Conservation (phyloP, 371 early-diverging fungal species). For the Zopfochytrium polystomum region DNA sequence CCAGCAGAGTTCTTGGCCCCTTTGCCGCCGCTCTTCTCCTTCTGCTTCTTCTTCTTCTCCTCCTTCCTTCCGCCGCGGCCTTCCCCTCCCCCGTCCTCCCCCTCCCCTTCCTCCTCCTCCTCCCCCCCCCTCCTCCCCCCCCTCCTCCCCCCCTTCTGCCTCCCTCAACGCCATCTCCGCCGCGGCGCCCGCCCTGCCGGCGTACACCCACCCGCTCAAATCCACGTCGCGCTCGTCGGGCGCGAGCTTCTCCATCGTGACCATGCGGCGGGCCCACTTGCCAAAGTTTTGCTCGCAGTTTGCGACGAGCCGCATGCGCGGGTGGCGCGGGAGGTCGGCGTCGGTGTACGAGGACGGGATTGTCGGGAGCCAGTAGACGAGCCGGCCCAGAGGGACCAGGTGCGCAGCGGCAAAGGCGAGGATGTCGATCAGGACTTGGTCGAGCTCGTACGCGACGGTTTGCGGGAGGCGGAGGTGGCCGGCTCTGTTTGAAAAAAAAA, state of each 20-base stretch:
- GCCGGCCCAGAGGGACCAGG: slow-evolving; percentile 79
- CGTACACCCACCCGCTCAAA: slow-evolving; percentile 8
- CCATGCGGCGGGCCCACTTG: slow-evolving; percentile 87
- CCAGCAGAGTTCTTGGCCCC: not conserved
- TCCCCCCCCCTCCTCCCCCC: not conserved
- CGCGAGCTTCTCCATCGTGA: slow-evolving; percentile 87
- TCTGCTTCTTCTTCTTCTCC: not conserved
- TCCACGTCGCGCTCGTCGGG: slow-evolving; percentile 21
- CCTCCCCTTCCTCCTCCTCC: not conserved
- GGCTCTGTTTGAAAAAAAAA: slow-evolving; percentile 31
- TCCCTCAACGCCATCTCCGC: not conserved
- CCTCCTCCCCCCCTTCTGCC: too few relatives aligned
- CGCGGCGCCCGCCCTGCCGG: not conserved
- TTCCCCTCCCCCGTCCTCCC: slow-evolving; percentile 5
- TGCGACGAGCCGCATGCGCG: slow-evolving; percentile 71
- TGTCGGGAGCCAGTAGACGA: slow-evolving; percentile 96
- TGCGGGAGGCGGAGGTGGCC: slow-evolving; percentile 66
- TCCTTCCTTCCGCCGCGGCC: not conserved
- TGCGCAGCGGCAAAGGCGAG: slow-evolving; percentile 77
- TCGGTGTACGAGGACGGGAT: slow-evolving; percentile 79
- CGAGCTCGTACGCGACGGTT: slow-evolving; percentile 91
- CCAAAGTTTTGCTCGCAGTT: slow-evolving; percentile 93
- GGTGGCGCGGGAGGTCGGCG: slow-evolving; percentile 81
- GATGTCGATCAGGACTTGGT: slow-evolving; percentile 80
- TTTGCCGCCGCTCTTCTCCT: not conserved